These are phyloP conservation scores for Acer yangbiense DNA, from an alignment of 345 rosid genomes.

Conservation along the genomic window DNA sequence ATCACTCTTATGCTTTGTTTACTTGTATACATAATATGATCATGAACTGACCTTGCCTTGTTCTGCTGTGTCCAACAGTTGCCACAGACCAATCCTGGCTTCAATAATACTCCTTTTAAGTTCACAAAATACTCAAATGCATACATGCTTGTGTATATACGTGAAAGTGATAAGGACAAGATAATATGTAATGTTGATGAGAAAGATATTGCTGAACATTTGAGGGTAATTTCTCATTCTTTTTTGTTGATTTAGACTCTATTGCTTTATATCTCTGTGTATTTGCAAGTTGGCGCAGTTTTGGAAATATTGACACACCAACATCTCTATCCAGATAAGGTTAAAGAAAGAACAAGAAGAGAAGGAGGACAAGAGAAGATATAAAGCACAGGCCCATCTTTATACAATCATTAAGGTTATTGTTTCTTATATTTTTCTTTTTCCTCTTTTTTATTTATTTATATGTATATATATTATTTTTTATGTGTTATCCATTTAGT, in stretches of 20 bases:
- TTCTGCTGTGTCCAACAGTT: constrained; percentile 48
- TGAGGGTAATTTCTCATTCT: constrained; percentile 61
- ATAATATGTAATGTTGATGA: constrained; percentile 96
- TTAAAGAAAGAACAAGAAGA: constrained; percentile 95
- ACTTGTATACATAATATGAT: constrained; percentile 12
- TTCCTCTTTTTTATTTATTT: too few relatives aligned
- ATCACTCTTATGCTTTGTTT: constrained; percentile 8
- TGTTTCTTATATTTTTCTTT: too few relatives aligned
- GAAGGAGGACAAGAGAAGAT: constrained; percentile 81
- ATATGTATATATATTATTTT: too few relatives aligned
- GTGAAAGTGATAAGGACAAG: constrained; percentile 93
- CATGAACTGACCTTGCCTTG: constrained; percentile 19
- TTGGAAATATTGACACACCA: constrained; percentile 19
- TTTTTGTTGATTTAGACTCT: constrained; percentile 11
- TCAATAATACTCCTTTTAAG: constrained; percentile 86
- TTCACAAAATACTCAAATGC: constrained; percentile 98
- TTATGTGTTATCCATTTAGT: too few relatives aligned
- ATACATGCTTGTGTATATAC: constrained; percentile 96
- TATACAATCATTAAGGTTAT: too few relatives aligned
- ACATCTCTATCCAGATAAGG: constrained; percentile 63
- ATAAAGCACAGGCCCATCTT: constrained; percentile 16
- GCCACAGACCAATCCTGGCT: constrained; percentile 93
- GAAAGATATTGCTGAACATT: constrained; percentile 96
- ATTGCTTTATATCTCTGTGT: background rate
- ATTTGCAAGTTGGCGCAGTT: background rate